Conservation (phyloP, 805 yeast species). For the Helenozyma baotianmanensis region DNA sequence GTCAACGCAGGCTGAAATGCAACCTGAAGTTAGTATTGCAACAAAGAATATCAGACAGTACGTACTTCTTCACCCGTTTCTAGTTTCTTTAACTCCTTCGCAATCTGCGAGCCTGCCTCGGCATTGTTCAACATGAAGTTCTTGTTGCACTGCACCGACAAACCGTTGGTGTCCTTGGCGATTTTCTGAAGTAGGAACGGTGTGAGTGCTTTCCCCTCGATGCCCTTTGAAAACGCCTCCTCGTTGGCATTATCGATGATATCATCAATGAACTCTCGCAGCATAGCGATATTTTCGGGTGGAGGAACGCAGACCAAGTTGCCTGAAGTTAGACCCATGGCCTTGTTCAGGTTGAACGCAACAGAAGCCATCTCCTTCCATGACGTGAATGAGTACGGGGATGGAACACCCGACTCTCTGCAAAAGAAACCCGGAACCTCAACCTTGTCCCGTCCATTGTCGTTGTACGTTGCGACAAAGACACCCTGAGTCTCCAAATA, state of each 20-base stretch:
- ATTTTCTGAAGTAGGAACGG: conserved; percentile 70
- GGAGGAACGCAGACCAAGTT: conserved; percentile 80
- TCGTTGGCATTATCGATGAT: conserved; percentile 56
- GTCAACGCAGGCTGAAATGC: too few relatives aligned
- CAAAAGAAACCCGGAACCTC: conserved; percentile 79
- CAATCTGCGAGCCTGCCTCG: conserved; percentile 60
- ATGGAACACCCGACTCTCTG: conserved; percentile 64
- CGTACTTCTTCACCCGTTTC: too few relatives aligned
- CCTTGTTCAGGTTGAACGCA: conserved; percentile 40
- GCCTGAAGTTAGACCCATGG: conserved; percentile 59
- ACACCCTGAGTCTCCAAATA: conserved; percentile 90
- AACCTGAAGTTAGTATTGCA: too few relatives aligned
- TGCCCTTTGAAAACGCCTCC: conserved; percentile 49
- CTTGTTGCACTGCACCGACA: conserved; percentile 64
- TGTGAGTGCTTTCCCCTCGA: conserved; percentile 71
- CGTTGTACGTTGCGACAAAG: conserved; percentile 66
- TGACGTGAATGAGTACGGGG: conserved; percentile 61
- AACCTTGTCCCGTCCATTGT: conserved; percentile 36
- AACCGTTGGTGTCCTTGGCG: conserved; percentile 64
- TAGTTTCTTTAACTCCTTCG: conserved; percentile 40
- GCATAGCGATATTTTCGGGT: conserved; percentile 58
- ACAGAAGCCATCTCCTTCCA: conserved; percentile 60
- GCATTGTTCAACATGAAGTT: conserved; percentile 79
- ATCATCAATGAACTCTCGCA: conserved; percentile 44
- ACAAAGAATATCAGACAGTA: too few relatives aligned